Evolutionary conservation across 345 rosid genomes (phyloP).

Genomic region (Psidium guajava): DNA sequence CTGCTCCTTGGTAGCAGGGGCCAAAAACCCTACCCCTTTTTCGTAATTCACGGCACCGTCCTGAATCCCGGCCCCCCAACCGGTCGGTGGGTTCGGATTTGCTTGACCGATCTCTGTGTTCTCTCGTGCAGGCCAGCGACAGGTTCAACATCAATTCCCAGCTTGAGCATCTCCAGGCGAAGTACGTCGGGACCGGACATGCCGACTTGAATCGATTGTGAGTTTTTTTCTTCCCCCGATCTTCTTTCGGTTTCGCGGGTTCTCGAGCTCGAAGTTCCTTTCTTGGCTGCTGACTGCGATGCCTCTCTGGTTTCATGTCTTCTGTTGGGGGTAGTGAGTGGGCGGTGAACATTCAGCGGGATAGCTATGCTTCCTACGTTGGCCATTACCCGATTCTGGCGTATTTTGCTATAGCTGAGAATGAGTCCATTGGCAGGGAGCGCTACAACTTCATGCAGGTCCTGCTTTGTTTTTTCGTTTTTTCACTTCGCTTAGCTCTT

Average conservation of each 20-base stretch:
- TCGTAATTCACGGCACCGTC: not conserved
- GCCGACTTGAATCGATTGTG: conserved; percentile 93
- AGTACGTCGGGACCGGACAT: conserved; percentile 93
- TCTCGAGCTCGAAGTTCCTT: not conserved
- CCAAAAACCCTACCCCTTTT: not conserved
- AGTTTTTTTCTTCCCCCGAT: conserved; percentile 10
- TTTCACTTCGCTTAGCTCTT: not conserved
- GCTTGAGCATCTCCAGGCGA: conserved; percentile 98
- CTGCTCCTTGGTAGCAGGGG: not conserved
- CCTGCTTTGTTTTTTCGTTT: too few relatives aligned
- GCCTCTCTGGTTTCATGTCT: not conserved
- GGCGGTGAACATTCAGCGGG: conserved; percentile 90
- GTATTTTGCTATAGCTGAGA: conserved; percentile 83
- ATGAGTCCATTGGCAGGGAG: conserved; percentile 86
- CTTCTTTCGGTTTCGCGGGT: not conserved
- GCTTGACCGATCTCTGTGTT: not conserved
- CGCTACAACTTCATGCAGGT: conserved; percentile 95
- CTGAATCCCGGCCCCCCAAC: not conserved
- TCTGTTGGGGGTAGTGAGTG: conserved; percentile 45
- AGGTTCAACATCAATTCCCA: conserved; percentile 97
- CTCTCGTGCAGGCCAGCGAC: conserved; percentile 73
- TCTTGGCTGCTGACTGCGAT: not conserved
- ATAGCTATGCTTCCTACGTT: conserved; percentile 80
- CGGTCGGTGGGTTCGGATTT: too few relatives aligned
- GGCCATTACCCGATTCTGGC: conserved; percentile 82